phyloP scores from a whole-genome alignment of 1,139 yeast species.

The Debaryomyces coudertii region DNA sequence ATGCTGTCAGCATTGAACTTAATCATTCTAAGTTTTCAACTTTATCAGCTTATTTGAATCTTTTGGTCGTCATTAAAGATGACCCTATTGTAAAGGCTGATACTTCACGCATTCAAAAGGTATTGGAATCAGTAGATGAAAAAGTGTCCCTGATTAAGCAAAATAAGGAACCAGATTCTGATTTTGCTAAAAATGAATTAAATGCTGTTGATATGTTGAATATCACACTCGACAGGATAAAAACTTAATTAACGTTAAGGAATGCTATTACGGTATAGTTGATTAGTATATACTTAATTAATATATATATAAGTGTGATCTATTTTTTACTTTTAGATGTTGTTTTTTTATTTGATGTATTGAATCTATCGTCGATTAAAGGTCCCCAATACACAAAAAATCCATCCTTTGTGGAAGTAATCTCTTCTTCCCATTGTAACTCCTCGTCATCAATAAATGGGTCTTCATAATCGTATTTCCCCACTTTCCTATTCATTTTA shows the following conservation, averaged over 20 bases:
- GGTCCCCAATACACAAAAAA: conserved; percentile 97
- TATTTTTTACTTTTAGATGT: conserved; percentile 24
- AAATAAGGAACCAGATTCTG: conserved; percentile 17
- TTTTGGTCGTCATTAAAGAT: conserved; percentile 49
- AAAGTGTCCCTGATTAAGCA: conserved; percentile 18
- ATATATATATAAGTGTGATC: conserved; percentile 2
- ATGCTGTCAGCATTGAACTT: conserved; percentile 15
- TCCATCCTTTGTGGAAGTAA: conserved; percentile 92
- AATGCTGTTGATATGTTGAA: conserved; percentile 44
- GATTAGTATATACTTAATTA: neutral
- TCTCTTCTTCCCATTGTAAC: conserved; percentile 88
- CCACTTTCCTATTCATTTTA: conserved; percentile 67
- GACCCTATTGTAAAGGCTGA: conserved; percentile 23
- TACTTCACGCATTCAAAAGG: conserved; percentile 24
- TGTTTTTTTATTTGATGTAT: conserved; percentile 23
- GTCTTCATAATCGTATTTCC: conserved; percentile 89
- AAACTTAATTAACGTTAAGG: conserved; percentile 5
- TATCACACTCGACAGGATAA: conserved; percentile 44
- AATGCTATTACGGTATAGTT: neutral
- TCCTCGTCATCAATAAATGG: conserved; percentile 97
- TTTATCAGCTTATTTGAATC: conserved; percentile 57
- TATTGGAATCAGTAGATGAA: conserved; percentile 21
- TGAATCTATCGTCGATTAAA: conserved; percentile 63
- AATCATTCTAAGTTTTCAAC: conserved; percentile 40
- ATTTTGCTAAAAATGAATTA: conserved; percentile 22